Evolutionary conservation across 2,329 filamentous ascomycete genomes (phyloP).

Genomic region (Aspergillus glaucus): DNA sequence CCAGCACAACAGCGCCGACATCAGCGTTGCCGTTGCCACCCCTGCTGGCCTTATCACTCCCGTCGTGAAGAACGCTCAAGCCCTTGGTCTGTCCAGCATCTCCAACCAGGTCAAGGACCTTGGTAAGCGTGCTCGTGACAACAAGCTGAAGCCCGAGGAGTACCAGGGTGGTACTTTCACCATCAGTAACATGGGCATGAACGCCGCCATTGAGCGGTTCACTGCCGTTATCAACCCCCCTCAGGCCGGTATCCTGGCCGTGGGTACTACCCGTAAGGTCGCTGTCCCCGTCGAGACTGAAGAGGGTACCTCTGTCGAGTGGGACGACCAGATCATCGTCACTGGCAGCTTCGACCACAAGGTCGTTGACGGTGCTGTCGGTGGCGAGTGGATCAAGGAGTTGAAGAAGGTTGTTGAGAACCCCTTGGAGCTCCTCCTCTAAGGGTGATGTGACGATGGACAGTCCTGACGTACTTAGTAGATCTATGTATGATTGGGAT

Average conservation of each 20-base stretch:
- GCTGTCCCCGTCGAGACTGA: constrained; percentile 79
- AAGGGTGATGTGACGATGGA: constrained; percentile 29
- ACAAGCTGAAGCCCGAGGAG: constrained; percentile 98
- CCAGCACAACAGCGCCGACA: constrained; percentile 86
- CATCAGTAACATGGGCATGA: constrained; percentile 99
- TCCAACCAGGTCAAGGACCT: constrained; percentile 90
- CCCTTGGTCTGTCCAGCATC: constrained; percentile 80
- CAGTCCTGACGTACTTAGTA: constrained; percentile 7
- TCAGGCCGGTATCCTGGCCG: constrained; percentile 88
- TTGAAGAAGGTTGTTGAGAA: constrained; percentile 98
- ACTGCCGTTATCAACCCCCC: constrained; percentile 99
- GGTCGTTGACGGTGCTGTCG: constrained; percentile 92
- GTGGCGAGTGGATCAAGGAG: constrained; percentile 93
- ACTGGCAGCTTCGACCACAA: constrained; percentile 98
- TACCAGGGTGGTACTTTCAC: constrained; percentile 99
- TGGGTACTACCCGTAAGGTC: constrained; percentile 94
- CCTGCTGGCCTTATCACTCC: constrained; percentile 93
- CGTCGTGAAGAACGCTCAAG: constrained; percentile 85
- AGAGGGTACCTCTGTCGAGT: constrained; percentile 74
- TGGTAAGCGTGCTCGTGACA: constrained; percentile 89
- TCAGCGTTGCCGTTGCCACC: constrained; percentile 92
- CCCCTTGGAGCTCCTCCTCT: constrained; percentile 89
- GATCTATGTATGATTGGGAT: constrained; percentile 14
- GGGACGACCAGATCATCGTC: constrained; percentile 95
- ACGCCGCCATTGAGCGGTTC: constrained; percentile 90